phyloP scores from a whole-genome alignment of 106 monocot species.

The Acorus calamus region DNA sequence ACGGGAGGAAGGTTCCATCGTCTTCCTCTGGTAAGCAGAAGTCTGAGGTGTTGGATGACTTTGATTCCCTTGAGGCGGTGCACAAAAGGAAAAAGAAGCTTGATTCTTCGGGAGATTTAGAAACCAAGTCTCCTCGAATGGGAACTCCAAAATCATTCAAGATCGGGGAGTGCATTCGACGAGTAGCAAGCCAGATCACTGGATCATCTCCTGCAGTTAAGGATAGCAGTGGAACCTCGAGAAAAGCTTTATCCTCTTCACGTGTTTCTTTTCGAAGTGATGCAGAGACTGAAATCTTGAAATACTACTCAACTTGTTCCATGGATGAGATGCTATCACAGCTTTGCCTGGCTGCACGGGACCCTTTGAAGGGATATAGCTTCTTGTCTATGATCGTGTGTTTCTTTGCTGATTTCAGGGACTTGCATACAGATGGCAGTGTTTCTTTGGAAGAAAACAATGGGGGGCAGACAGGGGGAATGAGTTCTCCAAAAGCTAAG shows the following conservation, averaged over 20 bases:
- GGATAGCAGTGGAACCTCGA: slow-evolving; percentile 16
- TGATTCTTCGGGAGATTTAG: slow-evolving; percentile 21
- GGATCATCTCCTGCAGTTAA: slow-evolving; percentile 29
- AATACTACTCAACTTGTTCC: slow-evolving; percentile 15
- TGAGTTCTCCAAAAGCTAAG: slow-evolving; percentile 15
- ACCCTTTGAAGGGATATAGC: slow-evolving; percentile 9
- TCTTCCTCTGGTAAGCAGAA: slow-evolving; percentile 23
- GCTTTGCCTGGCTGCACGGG: slow-evolving; percentile 14
- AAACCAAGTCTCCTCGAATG: slow-evolving; percentile 21
- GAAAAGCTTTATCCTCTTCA: slow-evolving; percentile 3
- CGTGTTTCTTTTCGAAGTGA: background rate
- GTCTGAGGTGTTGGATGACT: slow-evolving; percentile 5
- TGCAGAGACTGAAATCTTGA: background rate
- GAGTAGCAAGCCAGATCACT: slow-evolving; percentile 67
- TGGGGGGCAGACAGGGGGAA: slow-evolving; percentile 19
- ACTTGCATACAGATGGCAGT: background rate
- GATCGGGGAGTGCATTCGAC: slow-evolving; percentile 69
- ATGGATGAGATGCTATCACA: slow-evolving; percentile 37
- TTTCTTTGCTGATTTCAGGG: slow-evolving; percentile 16
- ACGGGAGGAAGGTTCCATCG: slow-evolving; percentile 20
- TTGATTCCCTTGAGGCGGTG: slow-evolving; percentile 7
- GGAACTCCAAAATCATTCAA: slow-evolving; percentile 47
- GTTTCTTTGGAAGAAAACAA: background rate
- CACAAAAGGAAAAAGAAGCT: slow-evolving; percentile 30
- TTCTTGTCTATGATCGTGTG: slow-evolving; percentile 9